Evolutionary conservation across 2,329 filamentous ascomycete genomes (phyloP), one percentile per base, ranked within the genome.

Genomic region (Cladosporium phlei): DNA sequence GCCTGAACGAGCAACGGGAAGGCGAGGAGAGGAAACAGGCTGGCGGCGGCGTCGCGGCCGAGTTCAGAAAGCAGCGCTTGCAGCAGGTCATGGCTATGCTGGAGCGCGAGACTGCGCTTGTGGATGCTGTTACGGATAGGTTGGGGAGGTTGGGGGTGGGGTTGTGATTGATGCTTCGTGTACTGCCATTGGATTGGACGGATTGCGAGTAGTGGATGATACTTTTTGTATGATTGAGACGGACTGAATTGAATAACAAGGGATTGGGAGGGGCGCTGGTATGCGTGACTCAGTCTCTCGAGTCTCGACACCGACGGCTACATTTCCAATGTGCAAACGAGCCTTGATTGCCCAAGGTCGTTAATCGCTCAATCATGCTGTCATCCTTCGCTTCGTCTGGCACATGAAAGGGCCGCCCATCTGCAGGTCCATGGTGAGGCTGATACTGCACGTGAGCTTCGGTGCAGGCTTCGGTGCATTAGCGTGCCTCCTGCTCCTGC

Each of bases 101-200:
- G 53, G 80, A 83, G 48, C 70, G 83, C 21, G 83, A 88, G 66
- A 78, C 78, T 37, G 81, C 81, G 4, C 64, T 87, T 57, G 79
- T 87, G 5, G 82, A 86, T 55, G 83, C 79, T 17, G 76, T 85
- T 17, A 80, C 76, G 54, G 72, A 72, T 47, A 73, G 83, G 47
- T 65, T 88, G 52, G 78, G 83, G 62, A 76, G 72, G 51, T 66
- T 87, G 45, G 53, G 51, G 3, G 43, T 16, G 7, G 42, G 42
- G 10, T 17, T 43, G 39, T 32, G 16, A 19, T 4, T 4, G 12
- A 12, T 22, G 35, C 35, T 16, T 19, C 14, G 22, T 20, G n/a
- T 20, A 16, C 1, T n/a, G 28, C n/a, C 8, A 5, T 17, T 22
- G 21, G 12, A 4, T 2, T 27, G 21, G 12, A 37, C 20, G 20